A percentile compares a stretch with the other conserved stretches of the same genome.
These are phyloP conservation scores for Boletus rubropictus DNA, from an alignment of 768 basidiomycete species.

Conservation along the genomic window DNA sequence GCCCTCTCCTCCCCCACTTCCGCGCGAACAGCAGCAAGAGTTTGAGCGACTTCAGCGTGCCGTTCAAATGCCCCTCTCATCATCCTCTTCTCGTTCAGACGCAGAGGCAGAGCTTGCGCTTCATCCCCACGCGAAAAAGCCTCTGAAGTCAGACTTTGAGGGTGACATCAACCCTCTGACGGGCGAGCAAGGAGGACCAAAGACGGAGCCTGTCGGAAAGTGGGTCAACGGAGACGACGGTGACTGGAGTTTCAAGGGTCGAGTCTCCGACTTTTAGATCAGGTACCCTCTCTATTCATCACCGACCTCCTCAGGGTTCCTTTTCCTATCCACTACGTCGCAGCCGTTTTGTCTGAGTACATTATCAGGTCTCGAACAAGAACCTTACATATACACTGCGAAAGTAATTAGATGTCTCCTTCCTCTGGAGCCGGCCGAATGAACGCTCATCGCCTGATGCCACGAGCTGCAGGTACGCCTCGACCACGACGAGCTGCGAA, in stretches of 20 bases:
- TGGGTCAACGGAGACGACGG: conserved; percentile 51
- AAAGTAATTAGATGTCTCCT: conserved; percentile 8
- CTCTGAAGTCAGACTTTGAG: conserved; percentile 62
- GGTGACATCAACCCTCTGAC: conserved; percentile 78
- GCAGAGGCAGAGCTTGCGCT: conserved; percentile 40
- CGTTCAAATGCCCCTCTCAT: conserved; percentile 42
- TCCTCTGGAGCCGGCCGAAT: background rate
- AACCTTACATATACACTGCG: conserved; percentile 14
- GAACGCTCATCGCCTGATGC: conserved; percentile 66
- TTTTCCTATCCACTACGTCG: no score
- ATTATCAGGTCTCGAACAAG: conserved; percentile 5
- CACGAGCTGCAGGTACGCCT: conserved; percentile 69
- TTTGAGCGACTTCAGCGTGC: conserved; percentile 76
- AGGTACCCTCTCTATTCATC: background rate
- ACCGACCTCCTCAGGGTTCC: background rate
- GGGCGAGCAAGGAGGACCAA: conserved; percentile 84
- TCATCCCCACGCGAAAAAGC: conserved; percentile 66
- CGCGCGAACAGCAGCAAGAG: conserved; percentile 71
- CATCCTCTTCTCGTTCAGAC: conserved; percentile 21
- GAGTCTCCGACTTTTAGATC: conserved; percentile 76
- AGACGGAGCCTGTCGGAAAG: conserved; percentile 69
- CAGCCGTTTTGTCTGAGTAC: no score
- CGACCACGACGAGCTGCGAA: conserved; percentile 77
- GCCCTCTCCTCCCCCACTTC: conserved; percentile 72
- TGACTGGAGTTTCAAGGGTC: conserved; percentile 89